Base-by-base conservation (phyloP, 2,329 filamentous ascomycete species). In the Aspergillus ruber region DNA sequence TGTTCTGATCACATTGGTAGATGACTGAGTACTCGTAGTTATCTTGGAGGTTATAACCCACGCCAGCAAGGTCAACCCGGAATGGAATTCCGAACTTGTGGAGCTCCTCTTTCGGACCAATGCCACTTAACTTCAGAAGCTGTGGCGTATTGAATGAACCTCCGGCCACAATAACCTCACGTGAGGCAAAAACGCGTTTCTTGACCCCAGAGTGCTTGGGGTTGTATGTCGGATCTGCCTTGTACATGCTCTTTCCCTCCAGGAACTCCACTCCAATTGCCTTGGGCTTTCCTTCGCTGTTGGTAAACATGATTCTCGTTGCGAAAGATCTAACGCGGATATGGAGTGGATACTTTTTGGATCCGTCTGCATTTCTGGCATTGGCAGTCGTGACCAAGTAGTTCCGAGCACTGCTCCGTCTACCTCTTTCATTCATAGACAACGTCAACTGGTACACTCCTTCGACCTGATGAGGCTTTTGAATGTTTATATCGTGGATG, bases 141-240 rank as follows among this genome's bases (percentile, higher is more conserved):
- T 85, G 82, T 6, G 81, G 80, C 1, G 76, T 77, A 63, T 84
- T 81, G 64, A 80, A 84, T 0, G 80, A 73, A 9, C 82, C 82
- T 8, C 60, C 70, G 6, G 71, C 61, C 9, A 74, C 43, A 47
- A 75, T 72, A 12, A 74, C 67, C 52, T 74, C 72, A 17, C 61
- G 63, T 23, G 57, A 63, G 1, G 73, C 72, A 7, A 35, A 35
- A 7, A 17, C 33, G n/a, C 33, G 33, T 17, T 15, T 35, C 15
- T 17, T 35, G 33, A 9, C 5, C 4, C 33, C 33, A 6, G 6
- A 4, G 1, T 17, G 33, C 7, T 35, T 35, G 33, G 33, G 33
- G 17, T 35, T 6, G n/a, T 15, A 35, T 35, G 33, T 17, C 13
- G 33, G 33, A 17, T 35, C 33, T 35, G 33, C 33, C 15, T 17